Percentiles rank a stretch among this genome's conserved stretches.
Evolutionary conservation across 345 rosid genomes (phyloP).

Genomic region (Anastatica hierochuntica): DNA sequence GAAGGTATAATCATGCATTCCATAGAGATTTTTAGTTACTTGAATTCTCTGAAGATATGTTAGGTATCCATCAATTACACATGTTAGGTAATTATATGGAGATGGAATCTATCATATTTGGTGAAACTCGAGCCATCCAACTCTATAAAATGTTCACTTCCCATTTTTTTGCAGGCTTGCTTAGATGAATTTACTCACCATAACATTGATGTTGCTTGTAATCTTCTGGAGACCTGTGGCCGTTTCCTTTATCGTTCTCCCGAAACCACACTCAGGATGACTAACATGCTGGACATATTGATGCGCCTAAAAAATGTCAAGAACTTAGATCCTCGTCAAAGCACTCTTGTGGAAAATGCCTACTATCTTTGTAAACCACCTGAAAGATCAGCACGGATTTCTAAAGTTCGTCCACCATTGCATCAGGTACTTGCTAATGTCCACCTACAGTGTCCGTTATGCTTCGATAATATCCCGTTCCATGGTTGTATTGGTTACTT

Average conservation of each 20-base stretch:
- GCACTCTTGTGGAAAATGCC: constrained; percentile 97
- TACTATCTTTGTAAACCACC: constrained; percentile 98
- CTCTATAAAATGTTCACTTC: constrained; percentile 12
- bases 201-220: constrained; percentile 97
- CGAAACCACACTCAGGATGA: constrained; percentile 87
- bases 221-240: constrained; percentile 98
- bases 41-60: constrained; percentile 4
- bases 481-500: background rate
- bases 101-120: background rate
- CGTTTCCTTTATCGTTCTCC: constrained; percentile 96
- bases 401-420: constrained; percentile 89
- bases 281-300: constrained; percentile 95
- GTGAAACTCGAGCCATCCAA: background rate
- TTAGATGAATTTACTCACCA: constrained; percentile 98
- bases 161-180: constrained; percentile 55
- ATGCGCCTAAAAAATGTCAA: constrained; percentile 99
- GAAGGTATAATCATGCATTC: constrained; percentile 65
- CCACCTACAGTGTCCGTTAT: background rate
- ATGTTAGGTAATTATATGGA: background rate
- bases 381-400: constrained; percentile 88
- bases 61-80: background rate
- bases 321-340: constrained; percentile 95
- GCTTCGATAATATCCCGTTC: background rate
- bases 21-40: background rate
- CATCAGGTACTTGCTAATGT: constrained; percentile 50